Percentiles rank a stretch among this genome's conserved stretches.
Conservation (phyloP, 2,329 filamentous ascomycete species). For the Emericellopsis cladophorae region DNA sequence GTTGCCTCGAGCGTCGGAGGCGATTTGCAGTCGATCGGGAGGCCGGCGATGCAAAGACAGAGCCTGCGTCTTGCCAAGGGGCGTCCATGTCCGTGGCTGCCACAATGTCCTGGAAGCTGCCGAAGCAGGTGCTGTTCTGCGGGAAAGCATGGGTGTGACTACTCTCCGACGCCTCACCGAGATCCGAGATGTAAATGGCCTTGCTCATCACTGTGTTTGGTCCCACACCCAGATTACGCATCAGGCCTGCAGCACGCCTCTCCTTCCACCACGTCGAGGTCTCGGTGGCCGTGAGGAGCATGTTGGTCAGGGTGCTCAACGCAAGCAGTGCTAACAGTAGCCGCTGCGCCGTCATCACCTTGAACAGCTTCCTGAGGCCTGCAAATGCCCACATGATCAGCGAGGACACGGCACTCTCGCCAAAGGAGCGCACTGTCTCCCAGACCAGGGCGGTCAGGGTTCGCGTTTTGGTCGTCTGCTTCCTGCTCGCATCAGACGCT, state of each 20-base stretch:
- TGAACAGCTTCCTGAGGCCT: conserved; percentile 50
- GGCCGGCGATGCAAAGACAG: conserved; percentile 28
- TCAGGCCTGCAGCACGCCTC: conserved; percentile 65
- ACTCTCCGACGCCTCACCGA: conserved; percentile 48
- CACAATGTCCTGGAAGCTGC: conserved; percentile 47
- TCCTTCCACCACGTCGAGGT: conserved; percentile 76
- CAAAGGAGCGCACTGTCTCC: conserved; percentile 60
- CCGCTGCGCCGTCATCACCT: conserved; percentile 58
- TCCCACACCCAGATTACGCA: conserved; percentile 67
- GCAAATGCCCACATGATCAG: conserved; percentile 68
- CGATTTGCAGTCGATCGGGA: conserved; percentile 47
- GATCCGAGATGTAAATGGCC: conserved; percentile 70
- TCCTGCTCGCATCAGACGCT: conserved; percentile 31
- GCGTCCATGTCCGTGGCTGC: conserved; percentile 45
- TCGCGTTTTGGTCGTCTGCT: conserved; percentile 46
- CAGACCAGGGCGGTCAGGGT: conserved; percentile 57
- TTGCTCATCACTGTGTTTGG: conserved; percentile 75
- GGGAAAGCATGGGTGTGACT: conserved; percentile 20
- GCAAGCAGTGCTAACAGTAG: conserved; percentile 58
- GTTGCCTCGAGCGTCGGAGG: conserved; percentile 68
- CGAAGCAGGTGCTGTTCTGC: conserved; percentile 43
- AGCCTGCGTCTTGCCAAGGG: conserved; percentile 38
- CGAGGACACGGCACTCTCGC: conserved; percentile 62
- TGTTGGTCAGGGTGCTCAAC: conserved; percentile 59
- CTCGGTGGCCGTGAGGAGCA: conserved; percentile 62